A percentile compares a stretch with the other conserved stretches of the same genome.
Evolutionary conservation across 164 flowering plant genomes (phyloP).

Genomic region (Magnolia officinalis): DNA sequence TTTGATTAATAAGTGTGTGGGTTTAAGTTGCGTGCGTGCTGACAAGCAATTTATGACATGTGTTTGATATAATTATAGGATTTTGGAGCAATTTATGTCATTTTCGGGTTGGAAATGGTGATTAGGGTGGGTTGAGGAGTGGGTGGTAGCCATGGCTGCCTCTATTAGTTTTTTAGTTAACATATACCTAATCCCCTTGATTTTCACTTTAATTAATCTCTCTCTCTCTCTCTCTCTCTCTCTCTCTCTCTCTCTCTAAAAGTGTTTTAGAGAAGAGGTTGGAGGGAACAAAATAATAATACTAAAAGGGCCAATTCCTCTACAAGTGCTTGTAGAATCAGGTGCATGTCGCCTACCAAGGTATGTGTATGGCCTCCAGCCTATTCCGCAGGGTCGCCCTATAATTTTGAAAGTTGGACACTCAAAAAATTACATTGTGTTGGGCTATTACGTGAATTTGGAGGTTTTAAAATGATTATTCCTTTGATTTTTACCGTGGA

Average conservation of each 20-base stretch:
- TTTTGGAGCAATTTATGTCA: constrained; percentile 8
- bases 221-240: background rate
- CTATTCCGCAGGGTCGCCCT: no score
- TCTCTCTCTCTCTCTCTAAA: background rate
- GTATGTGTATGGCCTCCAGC: no score
- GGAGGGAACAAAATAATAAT: background rate
- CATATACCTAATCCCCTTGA: constrained; percentile 27
- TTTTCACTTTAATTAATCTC: constrained; percentile 5
- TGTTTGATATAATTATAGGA: background rate
- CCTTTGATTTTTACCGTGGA: no score
- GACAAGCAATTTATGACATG: no score
- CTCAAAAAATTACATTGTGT: no score
- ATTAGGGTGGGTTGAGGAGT: constrained; percentile 26
- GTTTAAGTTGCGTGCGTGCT: background rate
- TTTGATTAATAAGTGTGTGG: no score
- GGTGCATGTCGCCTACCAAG: no score
- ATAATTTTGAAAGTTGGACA: no score
- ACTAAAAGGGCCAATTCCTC: background rate
- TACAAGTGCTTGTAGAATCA: background rate
- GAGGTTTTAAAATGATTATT: no score
- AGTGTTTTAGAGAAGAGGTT: constrained; percentile 1
- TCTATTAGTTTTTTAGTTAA: constrained; percentile 16
- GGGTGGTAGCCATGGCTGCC: constrained; percentile 16
- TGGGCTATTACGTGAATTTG: no score
- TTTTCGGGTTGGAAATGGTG: constrained; percentile 19